These are phyloP conservation scores for Ceratobasidium papillatum DNA, from an alignment of 1,284 basidiomycete genomes.

Conservation along the genomic window DNA sequence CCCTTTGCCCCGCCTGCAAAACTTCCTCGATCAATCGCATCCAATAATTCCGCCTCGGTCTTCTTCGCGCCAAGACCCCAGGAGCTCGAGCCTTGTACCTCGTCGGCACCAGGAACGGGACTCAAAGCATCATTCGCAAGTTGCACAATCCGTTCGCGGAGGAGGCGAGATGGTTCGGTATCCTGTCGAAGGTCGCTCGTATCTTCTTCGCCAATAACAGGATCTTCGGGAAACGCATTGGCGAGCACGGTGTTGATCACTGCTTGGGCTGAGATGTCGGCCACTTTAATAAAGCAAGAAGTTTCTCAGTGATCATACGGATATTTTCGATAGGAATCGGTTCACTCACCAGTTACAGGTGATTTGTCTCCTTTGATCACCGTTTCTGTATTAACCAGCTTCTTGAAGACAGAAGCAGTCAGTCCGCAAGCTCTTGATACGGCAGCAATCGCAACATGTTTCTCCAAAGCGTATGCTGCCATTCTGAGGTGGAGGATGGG, in stretches of 20 bases:
- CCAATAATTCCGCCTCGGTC: conserved; percentile 67
- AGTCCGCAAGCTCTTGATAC: conserved; percentile 87
- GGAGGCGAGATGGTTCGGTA: conserved; percentile 53
- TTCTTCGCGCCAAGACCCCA: conserved; percentile 71
- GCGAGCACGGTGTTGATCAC: conserved; percentile 82
- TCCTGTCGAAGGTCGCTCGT: conserved; percentile 77
- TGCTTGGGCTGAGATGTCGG: conserved; percentile 90
- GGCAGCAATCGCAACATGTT: conserved; percentile 84
- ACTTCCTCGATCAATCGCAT: conserved; percentile 87
- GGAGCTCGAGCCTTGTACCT: conserved; percentile 60
- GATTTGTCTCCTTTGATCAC: conserved; percentile 94
- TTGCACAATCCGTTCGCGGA: conserved; percentile 77
- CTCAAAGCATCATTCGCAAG: conserved; percentile 85
- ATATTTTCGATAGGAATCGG: not conserved
- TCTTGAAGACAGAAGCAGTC: conserved; percentile 88
- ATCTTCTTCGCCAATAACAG: conserved; percentile 96
- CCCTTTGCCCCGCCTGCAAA: conserved; percentile 79
- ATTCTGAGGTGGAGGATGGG: conserved; percentile 46
- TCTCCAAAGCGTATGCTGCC: conserved; percentile 61
- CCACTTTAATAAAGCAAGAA: conserved; percentile 66
- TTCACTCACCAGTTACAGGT: conserved; percentile 84
- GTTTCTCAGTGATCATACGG: not conserved
- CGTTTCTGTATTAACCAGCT: conserved; percentile 86
- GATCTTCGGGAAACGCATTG: conserved; percentile 82
- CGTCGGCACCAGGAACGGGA: conserved; percentile 53